Evolutionary conservation across 345 rosid species (phyloP).

Genomic region (Mercurialis annua): DNA sequence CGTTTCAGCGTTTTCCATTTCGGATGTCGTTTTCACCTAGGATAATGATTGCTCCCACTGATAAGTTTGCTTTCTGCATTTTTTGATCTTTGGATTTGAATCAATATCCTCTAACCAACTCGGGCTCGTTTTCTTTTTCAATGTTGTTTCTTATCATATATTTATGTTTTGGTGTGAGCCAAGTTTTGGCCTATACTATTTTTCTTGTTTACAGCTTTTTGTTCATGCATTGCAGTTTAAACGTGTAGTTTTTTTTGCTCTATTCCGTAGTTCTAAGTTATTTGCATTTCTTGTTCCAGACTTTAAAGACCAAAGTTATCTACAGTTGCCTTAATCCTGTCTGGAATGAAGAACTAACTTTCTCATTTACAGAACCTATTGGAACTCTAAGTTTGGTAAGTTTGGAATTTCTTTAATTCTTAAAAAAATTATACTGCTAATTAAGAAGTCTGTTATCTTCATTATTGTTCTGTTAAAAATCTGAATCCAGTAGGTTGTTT

Average conservation of each 20-base stretch:
- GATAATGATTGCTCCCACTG: background rate
- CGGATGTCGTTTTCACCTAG: background rate
- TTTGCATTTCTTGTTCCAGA: slow-evolving; percentile 36
- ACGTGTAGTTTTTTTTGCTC: background rate
- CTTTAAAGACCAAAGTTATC: slow-evolving; percentile 87
- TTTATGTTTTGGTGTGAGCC: background rate
- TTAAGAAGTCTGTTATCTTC: background rate
- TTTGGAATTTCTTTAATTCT: slow-evolving; percentile 6
- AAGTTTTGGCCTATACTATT: background rate
- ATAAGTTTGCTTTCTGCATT: background rate
- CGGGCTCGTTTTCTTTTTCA: background rate
- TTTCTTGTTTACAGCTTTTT: background rate
- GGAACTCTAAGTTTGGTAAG: slow-evolving; percentile 61
- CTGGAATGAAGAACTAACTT: slow-evolving; percentile 89
- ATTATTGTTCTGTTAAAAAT: background rate
- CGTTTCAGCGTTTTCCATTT: too few species aligned
- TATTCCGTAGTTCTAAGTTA: background rate
- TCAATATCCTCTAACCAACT: background rate
- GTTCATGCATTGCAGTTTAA: background rate
- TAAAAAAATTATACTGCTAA: background rate
- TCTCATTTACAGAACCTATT: slow-evolving; percentile 67
- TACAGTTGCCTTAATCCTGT: slow-evolving; percentile 89
- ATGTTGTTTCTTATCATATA: background rate
- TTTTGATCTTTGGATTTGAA: slow-evolving; percentile 1
- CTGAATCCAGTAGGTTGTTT: background rate